Evolutionary conservation across 805 yeast species (phyloP), one percentile per base, ranked within the genome.

Genomic region (Brettanomyces nanus): DNA sequence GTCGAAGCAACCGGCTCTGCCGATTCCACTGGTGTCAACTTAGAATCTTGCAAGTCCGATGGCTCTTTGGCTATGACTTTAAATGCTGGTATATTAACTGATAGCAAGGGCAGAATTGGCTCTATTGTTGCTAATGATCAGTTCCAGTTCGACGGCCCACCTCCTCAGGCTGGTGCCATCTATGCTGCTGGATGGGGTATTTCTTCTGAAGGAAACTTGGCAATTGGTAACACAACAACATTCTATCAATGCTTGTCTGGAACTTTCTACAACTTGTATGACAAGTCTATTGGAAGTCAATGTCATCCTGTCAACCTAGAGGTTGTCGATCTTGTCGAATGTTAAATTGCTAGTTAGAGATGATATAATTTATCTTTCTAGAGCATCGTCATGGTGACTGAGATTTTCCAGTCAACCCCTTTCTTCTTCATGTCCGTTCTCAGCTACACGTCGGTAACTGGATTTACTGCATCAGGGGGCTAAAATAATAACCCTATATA

Each of bases 101-200:
- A 73, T 49, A 45, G 62, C 19, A 41, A 57, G 36, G 75, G 73
- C 42, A 69, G 78, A 68, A 59, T 73, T 44, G 78, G 78, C 47
- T 70, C 77, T 30, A 72, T 73, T 59, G 78, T 73, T 48, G 75
- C 77, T 43, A 72, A 72, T 72, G 66, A 75, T 63, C 80, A 74
- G 60, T 73, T 74, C 71, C 80, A 74, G 61, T 74, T 74, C 49
- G 80, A 74, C 53, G 79, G 79, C 53, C 78, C 78, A 40, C 77
- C 77, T 59, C 79, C 79, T 45, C 80, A 74, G 62, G 79, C 73
- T 37, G 74, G 74, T 58, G 65, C 74, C 33, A 66, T 67, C 40
- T 65, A 68, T 49, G 75, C 75, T 49, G 72, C 69, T 40, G 73
- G 74, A 41, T 68, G 74, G 74, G 62, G 73, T 31, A 59, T 69